Evolutionary conservation across 371 early-diverging fungal species (phyloP), one percentile per base, ranked within the genome.

Genomic region (Funneliformis caledonium): DNA sequence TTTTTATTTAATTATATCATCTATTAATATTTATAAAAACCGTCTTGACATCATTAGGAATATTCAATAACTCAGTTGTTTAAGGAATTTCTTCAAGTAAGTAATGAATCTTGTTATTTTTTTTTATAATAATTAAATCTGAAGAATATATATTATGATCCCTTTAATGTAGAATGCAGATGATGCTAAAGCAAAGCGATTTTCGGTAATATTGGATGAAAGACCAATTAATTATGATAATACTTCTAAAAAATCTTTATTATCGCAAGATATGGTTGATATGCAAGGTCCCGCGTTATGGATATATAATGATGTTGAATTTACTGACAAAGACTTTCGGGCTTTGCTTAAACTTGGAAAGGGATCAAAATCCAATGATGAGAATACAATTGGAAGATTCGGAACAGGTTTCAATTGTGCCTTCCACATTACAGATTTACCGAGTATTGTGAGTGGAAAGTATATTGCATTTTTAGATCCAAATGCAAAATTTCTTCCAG

Each of bases 211-310:
- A 65, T 12, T 87, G 33, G 86, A 86, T 31, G 42, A 72, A 9
- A 47, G 80, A 6, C 26, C 26, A 59, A 16, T 11, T 10, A 4
- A 22, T 12, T 11, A 22, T 2, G 3, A 45, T 37, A 19, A 43
- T 14, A 65, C 1, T 4, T 16, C 42, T 2, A 16, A 65, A 65
- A 65, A 65, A 16, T 52, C 37, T 10, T 68, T 72, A 11, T 50
- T 72, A 31, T 48, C 48, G 5, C 33, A 70, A 9, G 70, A 82
- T 12, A 84, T 86, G 85, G 61, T 52, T 16, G 76, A 56, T 16
- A 83, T 84, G 81, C 86, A 86, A 69, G 86, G 86, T 14, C 86
- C 86, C 2, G 87, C 86, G 0, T n/a, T 86, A 1, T 16, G 85
- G n/a, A 83, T 86, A 7, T 86, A 83, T 64, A 86, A 86, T 61